Evolutionary conservation across 2,329 filamentous ascomycete species (phyloP).

Genomic region (Penicillium sp.): DNA sequence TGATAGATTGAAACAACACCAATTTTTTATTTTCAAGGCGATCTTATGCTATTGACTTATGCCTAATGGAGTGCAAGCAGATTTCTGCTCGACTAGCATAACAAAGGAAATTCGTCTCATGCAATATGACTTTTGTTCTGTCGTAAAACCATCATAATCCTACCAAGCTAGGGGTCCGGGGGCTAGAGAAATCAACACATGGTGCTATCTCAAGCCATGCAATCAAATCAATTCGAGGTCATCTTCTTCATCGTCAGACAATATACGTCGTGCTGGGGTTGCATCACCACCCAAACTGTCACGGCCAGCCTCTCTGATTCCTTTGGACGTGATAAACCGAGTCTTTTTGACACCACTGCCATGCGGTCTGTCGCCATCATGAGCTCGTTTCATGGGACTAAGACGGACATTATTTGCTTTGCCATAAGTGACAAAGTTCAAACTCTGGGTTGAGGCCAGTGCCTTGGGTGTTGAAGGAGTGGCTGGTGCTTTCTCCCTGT

Average conservation of each 20-base stretch:
- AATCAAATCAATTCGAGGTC: constrained; percentile 55
- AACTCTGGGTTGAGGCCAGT: constrained; percentile 18
- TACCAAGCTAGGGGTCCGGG: background rate
- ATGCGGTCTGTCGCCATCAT: constrained; percentile 43
- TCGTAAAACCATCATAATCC: constrained; percentile 25
- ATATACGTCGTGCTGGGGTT: constrained; percentile 29
- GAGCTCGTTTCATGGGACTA: constrained; percentile 48
- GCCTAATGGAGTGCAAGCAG: background rate
- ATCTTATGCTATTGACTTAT: background rate
- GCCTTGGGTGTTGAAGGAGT: constrained; percentile 24
- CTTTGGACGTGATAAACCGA: constrained; percentile 77
- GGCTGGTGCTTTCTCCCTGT: constrained; percentile 18
- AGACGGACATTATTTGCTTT: constrained; percentile 49
- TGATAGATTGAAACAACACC: background rate
- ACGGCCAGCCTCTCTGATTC: constrained; percentile 76
- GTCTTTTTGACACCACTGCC: constrained; percentile 66
- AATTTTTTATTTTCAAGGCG: background rate
- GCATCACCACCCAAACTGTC: constrained; percentile 67
- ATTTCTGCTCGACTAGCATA: constrained; percentile 4
- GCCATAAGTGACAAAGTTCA: constrained; percentile 38
- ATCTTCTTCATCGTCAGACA: constrained; percentile 57
- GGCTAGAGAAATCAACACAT: background rate
- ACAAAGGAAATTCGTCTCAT: constrained; percentile 17
- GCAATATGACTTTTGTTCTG: constrained; percentile 18
- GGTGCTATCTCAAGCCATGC: background rate